Evolutionary conservation across 345 rosid species (phyloP).

Genomic region (Aethionema arabicum): DNA sequence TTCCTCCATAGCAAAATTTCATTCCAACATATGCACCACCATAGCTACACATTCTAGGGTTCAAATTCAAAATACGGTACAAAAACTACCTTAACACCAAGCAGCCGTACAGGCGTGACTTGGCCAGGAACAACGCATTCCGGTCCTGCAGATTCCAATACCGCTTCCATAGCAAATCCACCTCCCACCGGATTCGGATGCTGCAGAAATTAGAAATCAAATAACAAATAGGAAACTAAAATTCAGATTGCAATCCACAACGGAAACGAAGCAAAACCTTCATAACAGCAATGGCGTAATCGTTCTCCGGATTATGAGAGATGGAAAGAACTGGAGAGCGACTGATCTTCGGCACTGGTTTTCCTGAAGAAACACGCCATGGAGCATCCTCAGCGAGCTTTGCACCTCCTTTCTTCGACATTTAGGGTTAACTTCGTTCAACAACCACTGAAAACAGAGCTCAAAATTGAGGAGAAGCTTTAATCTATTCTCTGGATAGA

Average conservation of each 20-base stretch:
- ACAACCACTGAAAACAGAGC: background rate
- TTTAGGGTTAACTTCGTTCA: constrained; percentile 1
- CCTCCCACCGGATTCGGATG: constrained; percentile 77
- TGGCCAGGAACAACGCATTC: constrained; percentile 89
- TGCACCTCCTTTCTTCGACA: constrained; percentile 66
- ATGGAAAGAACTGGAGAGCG: constrained; percentile 64
- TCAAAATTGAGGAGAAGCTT: constrained; percentile 6
- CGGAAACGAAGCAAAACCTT: constrained; percentile 40
- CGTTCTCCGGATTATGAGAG: constrained; percentile 49
- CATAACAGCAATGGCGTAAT: constrained; percentile 65
- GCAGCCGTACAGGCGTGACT: constrained; percentile 64
- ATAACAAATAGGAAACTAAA: background rate
- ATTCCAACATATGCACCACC: background rate
- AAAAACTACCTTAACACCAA: constrained; percentile 70
- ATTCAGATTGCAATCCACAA: background rate
- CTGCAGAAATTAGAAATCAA: constrained; percentile 37
- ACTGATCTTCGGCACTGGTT: constrained; percentile 70
- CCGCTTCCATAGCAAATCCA: constrained; percentile 70
- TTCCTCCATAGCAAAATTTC: background rate
- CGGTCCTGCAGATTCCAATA: constrained; percentile 86
- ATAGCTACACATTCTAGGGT: background rate
- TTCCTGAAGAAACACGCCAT: constrained; percentile 69
- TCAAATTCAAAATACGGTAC: background rate
- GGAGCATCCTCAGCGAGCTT: constrained; percentile 74
- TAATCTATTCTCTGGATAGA: constrained; percentile 15